Evolutionary conservation across 2,329 filamentous ascomycete species (phyloP), one percentile per base, ranked within the genome.

Genomic region (Metarhizium robertsii): DNA sequence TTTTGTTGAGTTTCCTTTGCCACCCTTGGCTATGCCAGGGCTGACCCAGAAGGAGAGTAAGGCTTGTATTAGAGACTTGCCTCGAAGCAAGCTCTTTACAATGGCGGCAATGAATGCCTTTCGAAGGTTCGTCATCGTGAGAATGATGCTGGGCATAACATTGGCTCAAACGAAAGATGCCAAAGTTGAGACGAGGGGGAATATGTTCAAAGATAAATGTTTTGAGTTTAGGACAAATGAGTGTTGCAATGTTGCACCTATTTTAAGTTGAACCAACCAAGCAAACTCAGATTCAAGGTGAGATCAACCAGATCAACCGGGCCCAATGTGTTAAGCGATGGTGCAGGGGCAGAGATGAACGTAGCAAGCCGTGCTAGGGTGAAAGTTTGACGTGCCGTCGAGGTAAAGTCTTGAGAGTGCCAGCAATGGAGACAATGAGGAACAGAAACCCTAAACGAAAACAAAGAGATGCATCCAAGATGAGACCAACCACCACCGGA

Each of bases 41-140:
- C 67, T 72, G 47, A 76, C 68, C 78, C 79, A 82, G 64, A 78
- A 79, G 57, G 78, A 71, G 57, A 85, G 67, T 34, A 85, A 70
- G 52, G 80, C 78, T 64, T 81, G 76, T 57, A 85, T 67, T 58
- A 85, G 70, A 52, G 80, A 81, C 70, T 79, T 84, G 61, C 82
- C 82, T 53, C 77, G 75, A 52, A 83, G 70, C 55, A 85, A 73
- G 62, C 79, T 81, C 71, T 77, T 82, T 66, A 84, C 63, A 54
- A 79, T 69, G 57, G 79, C 80, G 60, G 79, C 73, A 58, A 80
- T 62, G 63, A 85, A 70, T 50, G 75, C 74, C 68, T 77, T 78
- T 61, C 75, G 79, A 62, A 85, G 70, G 52, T 73, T 75, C 66
- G 76, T 72, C 81, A 85, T 85, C 67, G 76, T 74, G 73, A 73